Evolutionary conservation across 176 grass and related monocot genomes (phyloP), one percentile per base, ranked within the genome.

Genomic region (Oryza glaberrima): DNA sequence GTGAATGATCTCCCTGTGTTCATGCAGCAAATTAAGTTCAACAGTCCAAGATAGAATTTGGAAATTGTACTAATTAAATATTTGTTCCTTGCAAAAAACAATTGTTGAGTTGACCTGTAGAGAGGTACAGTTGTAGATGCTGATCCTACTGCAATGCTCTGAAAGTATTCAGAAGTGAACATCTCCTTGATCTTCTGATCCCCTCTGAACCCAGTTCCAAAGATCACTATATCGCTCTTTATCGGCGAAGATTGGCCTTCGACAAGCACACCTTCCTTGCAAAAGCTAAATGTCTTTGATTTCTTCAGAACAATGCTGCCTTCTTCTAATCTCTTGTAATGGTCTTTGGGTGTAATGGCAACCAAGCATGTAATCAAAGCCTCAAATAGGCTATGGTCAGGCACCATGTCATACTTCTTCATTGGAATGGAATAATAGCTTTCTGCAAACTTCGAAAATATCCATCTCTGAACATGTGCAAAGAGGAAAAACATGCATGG

Each of bases 291-390:
- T 11, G 47, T 65, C 40, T 85, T 91, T 15, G 89, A 89, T 22
- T 82, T 91, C 77, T 91, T 91, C 11, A 89, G 40, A 67, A 94
- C 6, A 56, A 94, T 89, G 77, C 87, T 94, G 54, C 87, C 89
- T 87, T 89, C 86, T 17, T 87, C 92, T 60, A 94, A n/a, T 74
- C 71, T 87, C 28, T 89, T 72, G 6, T 91, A 94, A 46, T 85
- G 90, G 23, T 84, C 90, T 46, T 91, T 88, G 0, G 92, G 84
- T 17, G 81, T 38, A 2, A 91, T 75, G 19, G 87, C 89, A 19
- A 85, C 9, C 81, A 90, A 47, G 69, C 89, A 92, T 48, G 77
- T 9, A 16, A 30, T 15, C 15, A 91, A 51, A 9, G 78, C 92
- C 17, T 85, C 68, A 51, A 82, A 92, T 0, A 94, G 63, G 69